Base-by-base conservation (phyloP, 2,329 filamentous ascomycete species). In the Paraconiothyrium sp. region DNA sequence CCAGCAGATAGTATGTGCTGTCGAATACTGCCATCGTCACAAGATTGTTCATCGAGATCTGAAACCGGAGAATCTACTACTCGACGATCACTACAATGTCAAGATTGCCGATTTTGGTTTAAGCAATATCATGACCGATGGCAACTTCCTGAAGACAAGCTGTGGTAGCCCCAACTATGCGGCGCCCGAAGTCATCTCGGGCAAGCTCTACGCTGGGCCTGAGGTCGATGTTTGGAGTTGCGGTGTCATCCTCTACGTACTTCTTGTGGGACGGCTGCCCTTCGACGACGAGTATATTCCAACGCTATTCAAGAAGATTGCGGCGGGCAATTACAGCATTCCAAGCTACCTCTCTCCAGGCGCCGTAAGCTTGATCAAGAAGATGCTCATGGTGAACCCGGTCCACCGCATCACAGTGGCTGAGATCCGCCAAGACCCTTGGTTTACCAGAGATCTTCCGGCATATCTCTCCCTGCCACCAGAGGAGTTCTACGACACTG, bases 41-140 rank as follows among this genome's bases (percentile, higher is more conserved):
- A 98, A 98, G 83, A 98, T 99, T 74, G 95, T 98, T 44, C 95
- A 99, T 80, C 91, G 95, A 78, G 95, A 99, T 78, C 83, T 99
- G 65, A 99, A 99, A 80, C 95, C 95, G 10, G 95, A 99, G 84
- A 99, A 99, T 76, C 83, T 99, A 52, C 87, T 99, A 47, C 89
- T 99, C 55, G 95, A 99, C 80, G 92, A 96, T 67, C 90, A 96
- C 62, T 90, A 97, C 75, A 97, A 99, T 73, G 94, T 99, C 81
- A 99, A 99, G 84, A 99, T 99, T 82, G 95, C 95, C 72, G 95
- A 99, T 81, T 99, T 99, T 71, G 95, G 95, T 60, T 85, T 99
- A 60, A 98, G 94, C 83, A 99, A 99, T 78, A 99, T 99, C 81
- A 99, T 99, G 95, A 98, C 95, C 0, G 95, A 99, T 77, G 95